Base-by-base conservation (phyloP, 31 red algal species). In the Odonthalia washingtoniensis region DNA sequence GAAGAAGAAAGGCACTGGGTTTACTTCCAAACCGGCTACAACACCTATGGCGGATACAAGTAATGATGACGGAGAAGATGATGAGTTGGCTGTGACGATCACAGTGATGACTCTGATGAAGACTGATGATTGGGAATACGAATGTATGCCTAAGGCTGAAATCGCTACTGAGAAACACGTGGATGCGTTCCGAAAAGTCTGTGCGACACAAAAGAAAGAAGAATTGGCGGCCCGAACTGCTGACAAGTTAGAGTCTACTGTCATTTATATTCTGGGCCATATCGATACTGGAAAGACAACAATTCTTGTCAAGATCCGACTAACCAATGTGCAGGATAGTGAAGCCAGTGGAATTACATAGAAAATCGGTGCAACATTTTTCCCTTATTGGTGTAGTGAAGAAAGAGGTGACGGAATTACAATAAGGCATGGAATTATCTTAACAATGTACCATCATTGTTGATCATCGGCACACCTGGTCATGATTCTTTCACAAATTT, bases 261-360 rank as follows among this genome's bases (percentile, higher is more conserved):
- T 99, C 16, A 91, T 99, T 77, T 97, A 92, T 75, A 99, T 99
- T 73, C 78, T 99, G 3, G 98, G 98, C 42, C 98, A 99, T 85
- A 95, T 99, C 17, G 98, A 99, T 72, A 99, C 98, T 33, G 98
- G 98, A 36, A 99, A 99, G 83, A 99, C 98, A 21, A 99, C 95
- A 84, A 92, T 99, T 57, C 85, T 99, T 4, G 98, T 97, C 86
- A 90, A 91, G 69, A 99, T 99, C 80, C 86, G 98, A 43, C 72
- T 74, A 4, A 99, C 98, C 40, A 97, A 97, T 74, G 98, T 99
- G 31, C 98, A 99, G 82, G 94, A 99, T 72, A 95, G 93, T 18
- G 98, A 99, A 81, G 98, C 98, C 35, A 95, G 98, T 38, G 98
- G 98, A 9, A 99, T 99, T 69, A 99, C 98, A 21, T 95, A 99